Base-by-base conservation (phyloP, 2,329 filamentous ascomycete genomes). In the Sphaerulina vaccinii region DNA sequence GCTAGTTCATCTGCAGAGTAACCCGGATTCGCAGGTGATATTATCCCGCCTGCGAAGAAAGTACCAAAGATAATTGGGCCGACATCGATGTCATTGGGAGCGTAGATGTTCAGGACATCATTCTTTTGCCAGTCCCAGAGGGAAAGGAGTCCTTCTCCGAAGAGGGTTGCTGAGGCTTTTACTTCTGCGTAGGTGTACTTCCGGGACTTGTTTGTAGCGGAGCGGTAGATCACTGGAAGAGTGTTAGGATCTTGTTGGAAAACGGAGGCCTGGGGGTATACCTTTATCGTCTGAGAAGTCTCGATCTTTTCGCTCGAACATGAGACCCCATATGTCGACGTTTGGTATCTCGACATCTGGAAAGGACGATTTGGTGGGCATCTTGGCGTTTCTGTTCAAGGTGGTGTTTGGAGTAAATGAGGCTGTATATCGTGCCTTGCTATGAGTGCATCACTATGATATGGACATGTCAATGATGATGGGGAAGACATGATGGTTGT, bases 11-110 rank as follows among this genome's bases (percentile, higher is more conserved):
- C 83, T 10, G 81, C 81, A 0, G 88, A 95, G 71, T 96, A 96
- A 3, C 84, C 83, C 16, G 91, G 90, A 66, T 96, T 96, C 2
- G 89, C 90, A 0, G 91, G 90, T n/a, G 86, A 90, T 9, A 89
- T 73, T 45, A 89, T 75, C 23, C 88, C 90, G 39, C 90, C 91
- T 0, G 89, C 87, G 87, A 89, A 96, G 59, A 87, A 82, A 8
- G 83, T 79, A 22, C 90, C 91, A 23, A 54, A 57, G 36, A 62
- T 58, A 5, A 85, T 76, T 0, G 89, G 85, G 0, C 86, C 89
- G 69, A 61, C 54, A 43, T 96, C 91, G 66, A 96, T 86, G 68
- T 80, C 84, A 69, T 97, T 96, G 22, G 90, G 88, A 3, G 88
- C 85, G 75, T 86, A 96, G 48, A 96, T 77, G 9, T 81, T 87